Conservation (phyloP, 179 eudicot genomes). For the Pouteria campechiana region DNA sequence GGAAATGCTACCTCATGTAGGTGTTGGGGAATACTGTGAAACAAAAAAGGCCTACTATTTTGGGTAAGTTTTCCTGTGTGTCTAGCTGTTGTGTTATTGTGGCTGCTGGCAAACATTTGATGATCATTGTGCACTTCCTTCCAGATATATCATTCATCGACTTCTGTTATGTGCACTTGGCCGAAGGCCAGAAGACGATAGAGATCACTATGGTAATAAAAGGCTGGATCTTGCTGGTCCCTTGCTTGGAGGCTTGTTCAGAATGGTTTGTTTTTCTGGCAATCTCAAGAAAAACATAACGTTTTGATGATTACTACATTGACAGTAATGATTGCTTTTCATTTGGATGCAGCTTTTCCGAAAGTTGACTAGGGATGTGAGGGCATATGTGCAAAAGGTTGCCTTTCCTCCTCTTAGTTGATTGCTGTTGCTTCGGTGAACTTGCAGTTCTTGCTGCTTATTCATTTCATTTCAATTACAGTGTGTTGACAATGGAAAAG, state of each 20-base stretch:
- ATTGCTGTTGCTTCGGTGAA: not conserved
- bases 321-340: not conserved
- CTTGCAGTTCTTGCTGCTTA: not conserved
- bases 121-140: not conserved
- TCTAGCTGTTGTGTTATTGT: not conserved
- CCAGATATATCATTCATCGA: slow-evolving; percentile 79
- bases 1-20: slow-evolving; percentile 99
- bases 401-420: not conserved
- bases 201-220: slow-evolving; percentile 98
- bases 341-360: slow-evolving; percentile 46
- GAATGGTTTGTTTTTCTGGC: slow-evolving; percentile 50
- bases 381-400: slow-evolving; percentile 87
- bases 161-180: slow-evolving; percentile 88
- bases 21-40: slow-evolving; percentile 89
- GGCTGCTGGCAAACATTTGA: not conserved
- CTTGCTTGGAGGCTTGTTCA: slow-evolving; percentile 83
- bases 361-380: slow-evolving; percentile 92
- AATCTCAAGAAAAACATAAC: too few species aligned
- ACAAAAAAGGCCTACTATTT: slow-evolving; percentile 97
- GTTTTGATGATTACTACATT: too few species aligned
- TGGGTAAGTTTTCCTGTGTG: slow-evolving; percentile 29
- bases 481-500: slow-evolving; percentile 89
- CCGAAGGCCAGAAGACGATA: slow-evolving; percentile 90
- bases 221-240: slow-evolving; percentile 99
- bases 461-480: slow-evolving; percentile 3